Conservation (phyloP, 768 basidiomycete species). For the Suillus alpinus region DNA sequence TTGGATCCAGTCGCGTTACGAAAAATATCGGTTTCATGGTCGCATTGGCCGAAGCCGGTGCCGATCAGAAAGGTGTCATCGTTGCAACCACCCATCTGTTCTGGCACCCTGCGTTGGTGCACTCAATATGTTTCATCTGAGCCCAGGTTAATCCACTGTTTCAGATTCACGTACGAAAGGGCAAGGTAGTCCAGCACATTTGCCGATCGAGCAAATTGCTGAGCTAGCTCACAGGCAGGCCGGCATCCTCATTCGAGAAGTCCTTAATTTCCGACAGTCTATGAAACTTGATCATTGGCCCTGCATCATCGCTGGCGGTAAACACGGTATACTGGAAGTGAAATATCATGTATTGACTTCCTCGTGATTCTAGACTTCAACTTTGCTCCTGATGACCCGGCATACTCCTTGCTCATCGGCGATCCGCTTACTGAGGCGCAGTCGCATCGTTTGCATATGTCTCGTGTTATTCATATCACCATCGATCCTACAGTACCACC, state of each 20-base stretch:
- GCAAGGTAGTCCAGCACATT: constrained; percentile 44
- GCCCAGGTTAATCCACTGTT: not conserved
- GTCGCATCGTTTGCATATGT: constrained; percentile 47
- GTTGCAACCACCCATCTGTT: constrained; percentile 91
- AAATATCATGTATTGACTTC: constrained; percentile 1
- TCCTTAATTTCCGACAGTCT: constrained; percentile 50
- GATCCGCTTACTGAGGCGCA: constrained; percentile 57
- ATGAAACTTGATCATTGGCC: constrained; percentile 59
- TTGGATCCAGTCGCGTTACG: constrained; percentile 64
- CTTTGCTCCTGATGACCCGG: constrained; percentile 76
- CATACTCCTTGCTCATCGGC: constrained; percentile 75
- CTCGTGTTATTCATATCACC: constrained; percentile 70
- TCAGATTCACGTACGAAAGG: constrained; percentile 71
- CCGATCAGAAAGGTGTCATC: constrained; percentile 54
- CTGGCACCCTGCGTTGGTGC: constrained; percentile 83
- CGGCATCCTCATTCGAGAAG: constrained; percentile 68
- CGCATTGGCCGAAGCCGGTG: constrained; percentile 49
- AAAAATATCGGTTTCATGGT: constrained; percentile 80
- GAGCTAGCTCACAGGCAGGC: constrained; percentile 55
- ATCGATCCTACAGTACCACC: constrained; percentile 57
- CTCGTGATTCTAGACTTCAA: constrained; percentile 71
- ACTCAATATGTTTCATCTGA: not conserved
- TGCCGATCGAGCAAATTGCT: not conserved
- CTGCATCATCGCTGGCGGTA: constrained; percentile 82
- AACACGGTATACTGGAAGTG: not conserved